Evolutionary conservation across 176 grass and related monocot genomes (phyloP).

Genomic region (Lolium perenne): DNA sequence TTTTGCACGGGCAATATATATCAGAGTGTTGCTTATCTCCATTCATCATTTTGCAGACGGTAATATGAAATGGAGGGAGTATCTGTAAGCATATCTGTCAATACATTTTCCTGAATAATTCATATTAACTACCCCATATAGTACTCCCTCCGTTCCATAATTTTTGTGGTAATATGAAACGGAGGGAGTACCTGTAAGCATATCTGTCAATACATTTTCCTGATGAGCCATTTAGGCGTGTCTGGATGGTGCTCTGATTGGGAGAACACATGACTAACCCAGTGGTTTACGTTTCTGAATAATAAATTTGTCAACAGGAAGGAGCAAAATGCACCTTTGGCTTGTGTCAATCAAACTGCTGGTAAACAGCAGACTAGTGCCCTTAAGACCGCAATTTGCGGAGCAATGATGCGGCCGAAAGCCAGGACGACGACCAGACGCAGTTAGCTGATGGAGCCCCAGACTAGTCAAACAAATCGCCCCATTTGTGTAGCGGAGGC

Average conservation of each 20-base stretch:
- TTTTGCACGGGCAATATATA: too few relatives aligned
- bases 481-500: neutral
- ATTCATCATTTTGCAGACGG: conserved; percentile 2
- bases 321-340: neutral
- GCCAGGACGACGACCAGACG: conserved; percentile 9
- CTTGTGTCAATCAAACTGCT: neutral
- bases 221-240: neutral
- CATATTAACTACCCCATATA: neutral
- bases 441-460: neutral
- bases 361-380: neutral
- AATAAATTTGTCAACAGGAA: neutral
- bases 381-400: conserved; percentile 46
- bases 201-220: neutral
- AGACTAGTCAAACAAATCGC: conserved; percentile 1
- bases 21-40: neutral
- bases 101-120: neutral
- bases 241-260: neutral
- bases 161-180: too few relatives aligned
- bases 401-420: conserved; percentile 39
- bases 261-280: neutral
- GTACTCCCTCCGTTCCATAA: too few relatives aligned
- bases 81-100: too few relatives aligned
- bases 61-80: neutral
- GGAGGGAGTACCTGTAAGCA: too few relatives aligned
- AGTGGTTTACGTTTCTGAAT: neutral